Base-by-base conservation (phyloP, 257 asterid genomes). In the Prunella vulgaris region DNA sequence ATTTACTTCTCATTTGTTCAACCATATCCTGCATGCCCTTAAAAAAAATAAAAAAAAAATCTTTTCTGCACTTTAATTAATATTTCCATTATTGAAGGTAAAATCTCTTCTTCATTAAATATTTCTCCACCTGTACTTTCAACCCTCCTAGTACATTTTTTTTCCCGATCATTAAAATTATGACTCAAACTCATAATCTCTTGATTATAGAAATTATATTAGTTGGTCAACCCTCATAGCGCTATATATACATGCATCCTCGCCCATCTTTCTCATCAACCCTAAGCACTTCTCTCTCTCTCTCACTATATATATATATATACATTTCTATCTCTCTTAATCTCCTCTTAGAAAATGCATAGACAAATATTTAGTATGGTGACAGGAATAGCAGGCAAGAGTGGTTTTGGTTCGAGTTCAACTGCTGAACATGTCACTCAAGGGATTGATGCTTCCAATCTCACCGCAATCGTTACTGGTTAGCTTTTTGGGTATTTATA, bases 361-460 rank as follows among this genome's bases (percentile, higher is more conserved):
- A 5, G 48, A 72, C 78, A 65, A 35, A 85, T 90, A 86, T 81
- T 85, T 4, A 79, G 89, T 73, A 64, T 74, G 69, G 59, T 89
- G 5, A 83, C 94, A 5, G 96, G 95, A 59, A 78, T 51, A 1
- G 70, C 83, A 17, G 97, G 96, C 30, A 83, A 84, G 12, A 87
- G 87, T 64, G 94, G 96, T 0, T 92, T 89, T 56, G 96, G 97
- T 44, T 92, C 92, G 14, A 77, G 84, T 70, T 86, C 97, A 4
- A 89, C 93, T 1, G 97, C 97, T 21, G 92, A 87, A 44, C 78
- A 84, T 20, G 96, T 87, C 17, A 82, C 94, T 1, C 72, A 79
- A 15, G 92, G 82, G 64, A 74, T 86, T 44, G 90, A 92, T 75
- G 95, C 90, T 27, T 12, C 85, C 20, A 60, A 64, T 69, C 93